These are phyloP conservation scores for Pleurotus tuber-regium DNA, from an alignment of 768 basidiomycete genomes.

Conservation along the genomic window DNA sequence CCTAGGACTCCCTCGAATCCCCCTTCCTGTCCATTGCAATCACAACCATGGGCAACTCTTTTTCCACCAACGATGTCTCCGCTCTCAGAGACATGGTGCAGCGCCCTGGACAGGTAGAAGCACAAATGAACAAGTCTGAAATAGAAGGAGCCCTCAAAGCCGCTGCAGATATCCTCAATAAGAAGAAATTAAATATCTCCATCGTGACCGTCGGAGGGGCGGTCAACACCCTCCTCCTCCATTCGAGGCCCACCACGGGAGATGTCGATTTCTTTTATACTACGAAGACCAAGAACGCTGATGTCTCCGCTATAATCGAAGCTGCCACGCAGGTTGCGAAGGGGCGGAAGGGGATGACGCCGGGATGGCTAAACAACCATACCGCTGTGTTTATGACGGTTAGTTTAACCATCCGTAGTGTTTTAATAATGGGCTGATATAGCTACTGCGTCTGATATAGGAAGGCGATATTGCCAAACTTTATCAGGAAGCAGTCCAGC, in stretches of 20 bases:
- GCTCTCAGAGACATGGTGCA: background rate
- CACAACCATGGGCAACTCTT: constrained; percentile 5
- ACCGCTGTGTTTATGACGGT: constrained; percentile 7
- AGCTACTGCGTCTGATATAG: background rate
- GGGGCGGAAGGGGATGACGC: background rate
- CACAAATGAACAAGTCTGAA: background rate
- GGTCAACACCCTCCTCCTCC: background rate
- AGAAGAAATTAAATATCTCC: background rate
- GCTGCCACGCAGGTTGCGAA: background rate
- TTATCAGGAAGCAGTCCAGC: constrained; percentile 11
- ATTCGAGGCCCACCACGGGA: background rate
- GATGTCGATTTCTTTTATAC: background rate
- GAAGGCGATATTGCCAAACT: background rate
- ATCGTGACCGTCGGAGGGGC: background rate
- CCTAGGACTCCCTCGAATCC: too few species aligned
- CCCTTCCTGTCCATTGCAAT: too few species aligned
- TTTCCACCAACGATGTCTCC: background rate
- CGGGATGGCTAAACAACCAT: constrained; percentile 4
- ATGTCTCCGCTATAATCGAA: background rate
- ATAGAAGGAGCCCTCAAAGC: background rate
- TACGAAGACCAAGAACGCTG: background rate
- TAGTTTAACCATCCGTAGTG: background rate
- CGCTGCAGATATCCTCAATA: background rate
- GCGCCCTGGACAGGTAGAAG: background rate
- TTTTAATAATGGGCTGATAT: background rate